Base-by-base conservation (phyloP, 2,329 filamentous ascomycete genomes). In the Colletotrichum cordylinicola region DNA sequence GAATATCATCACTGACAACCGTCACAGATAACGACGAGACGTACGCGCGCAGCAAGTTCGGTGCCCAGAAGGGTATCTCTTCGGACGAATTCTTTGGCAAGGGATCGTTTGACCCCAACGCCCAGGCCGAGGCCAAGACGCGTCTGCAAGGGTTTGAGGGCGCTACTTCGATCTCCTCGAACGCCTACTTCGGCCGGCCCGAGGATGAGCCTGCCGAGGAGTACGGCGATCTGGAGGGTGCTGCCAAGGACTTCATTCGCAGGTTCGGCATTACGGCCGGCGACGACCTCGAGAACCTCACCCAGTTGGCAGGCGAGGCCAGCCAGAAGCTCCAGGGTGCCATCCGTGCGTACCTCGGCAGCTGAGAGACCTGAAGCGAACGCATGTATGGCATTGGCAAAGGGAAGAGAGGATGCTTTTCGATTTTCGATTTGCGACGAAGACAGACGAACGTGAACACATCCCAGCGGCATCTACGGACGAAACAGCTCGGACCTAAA, bases 21-120 rank as follows among this genome's bases (percentile, higher is more conserved):
- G 27, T 52, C 39, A 29, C 75, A 93, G 92, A 92, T 78, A 95
- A 98, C 74, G 93, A 94, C 70, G 92, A 98, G 81, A 93, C 92
- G 82, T 98, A 95, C 82, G 95, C 96, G 8, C 94, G 95, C 81
- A 88, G 91, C 82, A 98, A 98, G 85, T 99, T 99, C 82, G 96
- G 96, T 76, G 86, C 86, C 58, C 97, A 99, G 84, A 98, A 98
- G 89, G 95, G 95, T 80, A 99, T 99, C 79, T 98, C 96, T 0
- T 98, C 96, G 1, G 97, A 99, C 84, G 97, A 99, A 84, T 99
- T 98, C 90, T 99, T 99, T 83, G 96, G 96, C 81, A 96, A 97
- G 84, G 95, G 96, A 69, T 87, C 91, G 71, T 98, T 93, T 85
- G 96, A 99, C 83, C 93, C 96, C 48, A 90, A 89, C 71, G 92